These are phyloP conservation scores for Lactifluus pinguis DNA, from an alignment of 768 basidiomycete species.

Conservation along the genomic window DNA sequence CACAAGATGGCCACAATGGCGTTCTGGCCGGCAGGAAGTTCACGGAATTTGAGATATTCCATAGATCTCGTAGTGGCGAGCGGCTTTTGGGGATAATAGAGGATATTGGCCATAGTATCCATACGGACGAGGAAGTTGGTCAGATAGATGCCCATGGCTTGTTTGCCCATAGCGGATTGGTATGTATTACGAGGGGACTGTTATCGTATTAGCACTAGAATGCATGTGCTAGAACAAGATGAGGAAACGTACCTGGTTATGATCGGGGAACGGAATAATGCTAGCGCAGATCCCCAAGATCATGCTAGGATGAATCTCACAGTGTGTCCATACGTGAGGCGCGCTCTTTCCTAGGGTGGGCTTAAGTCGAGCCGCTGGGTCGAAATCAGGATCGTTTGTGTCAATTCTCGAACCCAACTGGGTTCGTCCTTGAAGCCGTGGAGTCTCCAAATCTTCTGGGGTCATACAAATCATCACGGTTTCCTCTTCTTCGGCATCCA, in stretches of 20 bases:
- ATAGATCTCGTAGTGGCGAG: constrained; percentile 97
- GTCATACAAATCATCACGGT: constrained; percentile 99
- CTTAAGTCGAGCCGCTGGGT: constrained; percentile 84
- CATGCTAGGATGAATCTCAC: constrained; percentile 99
- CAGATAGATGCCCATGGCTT: constrained; percentile 98
- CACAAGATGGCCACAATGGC: constrained; percentile 97
- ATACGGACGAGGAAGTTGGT: constrained; percentile 98
- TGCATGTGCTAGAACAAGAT: background rate
- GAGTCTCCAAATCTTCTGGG: constrained; percentile 87
- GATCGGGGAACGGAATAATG: constrained; percentile 99
- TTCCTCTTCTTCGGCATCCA: constrained; percentile 99
- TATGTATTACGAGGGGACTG: constrained; percentile 99
- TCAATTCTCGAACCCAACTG: constrained; percentile 47
- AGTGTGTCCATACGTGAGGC: constrained; percentile 89
- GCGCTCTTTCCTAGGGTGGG: constrained; percentile 54
- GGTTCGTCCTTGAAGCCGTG: constrained; percentile 46
- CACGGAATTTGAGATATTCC: constrained; percentile 98
- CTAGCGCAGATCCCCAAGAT: constrained; percentile 97
- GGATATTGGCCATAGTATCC: constrained; percentile 99
- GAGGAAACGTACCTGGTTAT: constrained; percentile 76
- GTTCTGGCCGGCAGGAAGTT: constrained; percentile 98
- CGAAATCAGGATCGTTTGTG: constrained; percentile 50
- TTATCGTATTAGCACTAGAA: constrained; percentile 7
- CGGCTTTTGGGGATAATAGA: constrained; percentile 99
- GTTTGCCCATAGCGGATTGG: constrained; percentile 99